phyloP scores from a whole-genome alignment of 1,139 yeast species.

The Suzukiozyma palmioleophila region DNA sequence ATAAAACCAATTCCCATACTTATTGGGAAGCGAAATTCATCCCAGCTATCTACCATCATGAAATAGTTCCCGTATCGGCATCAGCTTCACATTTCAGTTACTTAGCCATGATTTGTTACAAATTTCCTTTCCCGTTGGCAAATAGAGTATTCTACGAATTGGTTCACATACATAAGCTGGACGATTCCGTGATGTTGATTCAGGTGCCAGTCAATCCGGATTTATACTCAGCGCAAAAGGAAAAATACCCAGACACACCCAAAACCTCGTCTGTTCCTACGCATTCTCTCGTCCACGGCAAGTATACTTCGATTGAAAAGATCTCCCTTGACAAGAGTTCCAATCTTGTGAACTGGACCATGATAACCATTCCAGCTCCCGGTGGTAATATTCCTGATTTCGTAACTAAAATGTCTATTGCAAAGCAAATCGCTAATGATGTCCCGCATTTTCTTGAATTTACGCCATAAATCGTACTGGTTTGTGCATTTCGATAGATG shows the following conservation, averaged over 20 bases:
- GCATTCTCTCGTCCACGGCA: conserved; percentile 29
- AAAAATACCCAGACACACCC: conserved; percentile 12
- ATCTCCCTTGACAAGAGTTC: conserved; percentile 35
- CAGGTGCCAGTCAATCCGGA: conserved; percentile 41
- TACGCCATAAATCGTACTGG: neutral
- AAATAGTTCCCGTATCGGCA: conserved; percentile 12
- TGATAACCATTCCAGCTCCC: conserved; percentile 63
- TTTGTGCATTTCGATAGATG: neutral
- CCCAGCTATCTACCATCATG: conserved; percentile 24
- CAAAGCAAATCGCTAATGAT: conserved; percentile 59
- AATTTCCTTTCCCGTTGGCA: conserved; percentile 46
- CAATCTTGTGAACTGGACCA: conserved; percentile 50
- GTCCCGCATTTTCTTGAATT: conserved; percentile 52
- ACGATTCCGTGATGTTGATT: conserved; percentile 39
- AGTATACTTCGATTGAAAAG: conserved; percentile 58
- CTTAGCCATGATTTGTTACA: conserved; percentile 35
- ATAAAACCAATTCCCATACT: conserved; percentile 22
- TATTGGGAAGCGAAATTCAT: conserved; percentile 32
- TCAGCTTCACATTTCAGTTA: conserved; percentile 14
- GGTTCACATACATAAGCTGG: conserved; percentile 39
- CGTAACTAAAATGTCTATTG: conserved; percentile 53
- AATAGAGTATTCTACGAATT: conserved; percentile 57
- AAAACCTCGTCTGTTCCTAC: conserved; percentile 5
- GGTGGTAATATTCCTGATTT: conserved; percentile 65
- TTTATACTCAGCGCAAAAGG: conserved; percentile 3